Percentiles rank a stretch among this genome's conserved stretches.
These are phyloP conservation scores for Elsinoe ampelina DNA, from an alignment of 2,329 filamentous ascomycete genomes.

Conservation along the genomic window DNA sequence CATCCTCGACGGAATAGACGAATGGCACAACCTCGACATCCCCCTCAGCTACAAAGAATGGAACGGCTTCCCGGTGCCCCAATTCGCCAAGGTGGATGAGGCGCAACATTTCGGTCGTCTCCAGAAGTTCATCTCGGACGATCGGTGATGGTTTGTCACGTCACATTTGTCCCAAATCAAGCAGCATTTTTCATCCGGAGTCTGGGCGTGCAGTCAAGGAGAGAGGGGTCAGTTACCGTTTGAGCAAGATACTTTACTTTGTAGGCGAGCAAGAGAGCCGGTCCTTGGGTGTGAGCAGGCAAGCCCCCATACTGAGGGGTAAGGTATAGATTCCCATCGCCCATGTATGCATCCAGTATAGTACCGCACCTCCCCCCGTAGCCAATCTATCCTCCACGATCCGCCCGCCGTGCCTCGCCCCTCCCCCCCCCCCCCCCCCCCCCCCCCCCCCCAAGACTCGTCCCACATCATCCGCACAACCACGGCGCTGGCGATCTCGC, in stretches of 20 bases:
- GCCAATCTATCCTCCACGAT: too few relatives aligned
- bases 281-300: too few relatives aligned
- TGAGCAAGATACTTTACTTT: not conserved
- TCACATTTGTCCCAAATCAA: not conserved
- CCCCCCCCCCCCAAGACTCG: constrained; percentile 4
- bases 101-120: constrained; percentile 3
- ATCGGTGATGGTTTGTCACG: constrained; percentile 10
- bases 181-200: not conserved
- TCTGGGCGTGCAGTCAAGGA: not conserved
- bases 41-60: constrained; percentile 7
- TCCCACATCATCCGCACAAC: not conserved
- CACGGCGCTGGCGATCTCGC: constrained; percentile 8
- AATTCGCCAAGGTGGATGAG: constrained; percentile 9
- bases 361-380: not conserved
- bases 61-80: constrained; percentile 5
- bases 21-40: constrained; percentile 29
- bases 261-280: too few relatives aligned
- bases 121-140: constrained; percentile 9
- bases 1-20: constrained; percentile 41
- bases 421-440: too few relatives aligned
- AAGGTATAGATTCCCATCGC: not conserved
- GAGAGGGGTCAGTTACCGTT: too few relatives aligned
- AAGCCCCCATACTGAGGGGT: not conserved
- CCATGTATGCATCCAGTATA: constrained; percentile 2
- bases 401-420: not conserved